Conservation (phyloP, 768 basidiomycete genomes). For the Lactifluus hygrophoroides region DNA sequence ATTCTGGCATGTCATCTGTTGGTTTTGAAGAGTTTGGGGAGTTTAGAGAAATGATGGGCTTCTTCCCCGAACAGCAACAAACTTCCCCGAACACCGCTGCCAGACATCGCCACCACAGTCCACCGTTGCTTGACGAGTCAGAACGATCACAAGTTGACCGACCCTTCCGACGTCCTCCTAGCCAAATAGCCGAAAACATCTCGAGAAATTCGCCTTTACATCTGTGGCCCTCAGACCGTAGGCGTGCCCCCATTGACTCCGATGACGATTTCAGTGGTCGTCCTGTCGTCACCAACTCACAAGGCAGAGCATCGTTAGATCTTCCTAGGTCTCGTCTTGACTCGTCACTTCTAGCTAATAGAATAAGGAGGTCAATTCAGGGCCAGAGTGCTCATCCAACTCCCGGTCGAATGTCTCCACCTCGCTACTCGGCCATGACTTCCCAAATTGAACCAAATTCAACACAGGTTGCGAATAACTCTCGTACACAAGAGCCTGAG, state of each 20-base stretch:
- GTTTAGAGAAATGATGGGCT: slow-evolving; percentile 10
- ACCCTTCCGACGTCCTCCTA: slow-evolving; percentile 4
- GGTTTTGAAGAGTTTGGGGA: slow-evolving; percentile 12
- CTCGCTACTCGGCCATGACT: background rate
- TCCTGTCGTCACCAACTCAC: background rate
- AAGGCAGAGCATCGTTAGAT: slow-evolving; percentile 7
- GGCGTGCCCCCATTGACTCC: background rate
- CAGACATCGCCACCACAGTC: slow-evolving; percentile 8
- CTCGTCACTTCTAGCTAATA: slow-evolving; percentile 8
- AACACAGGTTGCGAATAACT: background rate
- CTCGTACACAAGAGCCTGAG: slow-evolving; percentile 11
- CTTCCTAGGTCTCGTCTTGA: slow-evolving; percentile 9
- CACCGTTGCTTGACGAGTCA: background rate
- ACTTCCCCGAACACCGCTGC: background rate
- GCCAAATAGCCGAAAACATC: background rate
- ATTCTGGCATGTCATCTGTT: background rate
- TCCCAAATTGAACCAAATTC: background rate
- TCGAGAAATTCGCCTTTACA: slow-evolving; percentile 1
- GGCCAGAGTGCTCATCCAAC: background rate
- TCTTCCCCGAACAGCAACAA: slow-evolving; percentile 4
- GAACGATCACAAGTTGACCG: background rate
- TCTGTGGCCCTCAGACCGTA: slow-evolving; percentile 1
- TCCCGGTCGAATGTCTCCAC: slow-evolving; percentile 1
- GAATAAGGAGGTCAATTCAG: slow-evolving; percentile 11
- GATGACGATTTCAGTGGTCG: slow-evolving; percentile 12